Conservation (phyloP, 2,329 filamentous ascomycete species). For the Hypoxylon sp. region DNA sequence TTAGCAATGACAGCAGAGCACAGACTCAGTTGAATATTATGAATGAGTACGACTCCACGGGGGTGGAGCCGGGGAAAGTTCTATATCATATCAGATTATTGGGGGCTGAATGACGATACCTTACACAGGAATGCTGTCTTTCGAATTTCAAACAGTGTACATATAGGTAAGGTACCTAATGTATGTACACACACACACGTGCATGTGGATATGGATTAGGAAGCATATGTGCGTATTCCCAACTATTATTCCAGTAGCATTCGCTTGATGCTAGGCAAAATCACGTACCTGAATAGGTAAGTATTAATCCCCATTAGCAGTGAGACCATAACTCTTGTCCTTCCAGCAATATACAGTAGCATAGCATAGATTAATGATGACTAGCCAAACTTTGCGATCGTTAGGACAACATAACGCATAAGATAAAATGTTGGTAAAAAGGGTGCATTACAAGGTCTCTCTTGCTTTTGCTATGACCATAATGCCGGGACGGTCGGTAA, state of each 20-base stretch:
- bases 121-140: slow-evolving; percentile 1
- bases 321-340: slow-evolving; percentile 22
- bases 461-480: slow-evolving; percentile 33
- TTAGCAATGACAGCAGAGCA: slow-evolving; percentile 37
- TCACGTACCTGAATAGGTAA: slow-evolving; percentile 30
- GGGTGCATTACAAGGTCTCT: slow-evolving; percentile 21
- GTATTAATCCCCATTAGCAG: slow-evolving; percentile 19
- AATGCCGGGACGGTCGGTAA: slow-evolving; percentile 40
- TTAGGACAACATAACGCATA: slow-evolving; percentile 28
- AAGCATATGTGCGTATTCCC: slow-evolving; percentile 21
- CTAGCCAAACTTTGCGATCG: slow-evolving; percentile 34
- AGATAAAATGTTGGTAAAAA: slow-evolving; percentile 25
- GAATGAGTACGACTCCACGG: slow-evolving; percentile 28
- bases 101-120: slow-evolving; percentile 27
- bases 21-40: slow-evolving; percentile 29
- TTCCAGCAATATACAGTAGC: slow-evolving; percentile 31
- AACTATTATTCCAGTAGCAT: slow-evolving; percentile 11
- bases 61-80: slow-evolving; percentile 30
- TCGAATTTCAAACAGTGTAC: slow-evolving; percentile 3
- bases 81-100: slow-evolving; percentile 30
- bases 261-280: slow-evolving; percentile 22
- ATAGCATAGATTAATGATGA: slow-evolving; percentile 41
- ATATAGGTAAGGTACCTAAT: background rate
- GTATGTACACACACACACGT: slow-evolving; percentile 13
- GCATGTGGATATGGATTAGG: slow-evolving; percentile 9